Conservation (phyloP, 306 rosid species). For the Vigna nakashimae region DNA sequence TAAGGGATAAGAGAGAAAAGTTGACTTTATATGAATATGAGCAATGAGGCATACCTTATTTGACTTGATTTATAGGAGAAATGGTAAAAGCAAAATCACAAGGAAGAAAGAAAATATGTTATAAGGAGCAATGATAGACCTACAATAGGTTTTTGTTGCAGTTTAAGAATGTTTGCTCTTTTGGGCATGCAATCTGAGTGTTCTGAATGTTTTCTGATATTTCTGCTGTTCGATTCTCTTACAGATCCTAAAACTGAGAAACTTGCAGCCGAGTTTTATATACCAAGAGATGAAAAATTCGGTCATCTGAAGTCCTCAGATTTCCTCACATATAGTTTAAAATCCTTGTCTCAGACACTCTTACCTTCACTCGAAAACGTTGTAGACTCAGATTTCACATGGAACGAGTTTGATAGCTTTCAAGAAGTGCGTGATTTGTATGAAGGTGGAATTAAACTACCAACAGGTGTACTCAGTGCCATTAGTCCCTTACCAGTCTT, state of each 20-base stretch:
- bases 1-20: background rate
- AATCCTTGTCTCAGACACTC: constrained; percentile 55
- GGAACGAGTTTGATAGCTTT: constrained; percentile 57
- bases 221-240: background rate
- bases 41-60: too few relatives aligned
- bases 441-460: constrained; percentile 65
- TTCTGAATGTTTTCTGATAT: background rate
- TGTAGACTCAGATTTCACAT: constrained; percentile 39
- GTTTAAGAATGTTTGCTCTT: background rate
- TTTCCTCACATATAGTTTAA: constrained; percentile 57
- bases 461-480: constrained; percentile 45
- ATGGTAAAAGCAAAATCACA: background rate
- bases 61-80: background rate
- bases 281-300: constrained; percentile 72
- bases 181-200: background rate
- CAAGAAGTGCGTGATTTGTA: constrained; percentile 66
- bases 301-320: constrained; percentile 73
- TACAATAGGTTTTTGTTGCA: background rate
- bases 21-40: too few relatives aligned
- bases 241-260: constrained; percentile 51
- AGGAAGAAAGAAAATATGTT: background rate
- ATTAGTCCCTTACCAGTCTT: constrained; percentile 64
- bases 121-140: background rate
- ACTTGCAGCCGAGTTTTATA: constrained; percentile 46
- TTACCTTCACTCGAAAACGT: constrained; percentile 51